These are phyloP conservation scores for Patellifolia procumbens DNA, from an alignment of 179 eudicot genomes.

Conservation along the genomic window DNA sequence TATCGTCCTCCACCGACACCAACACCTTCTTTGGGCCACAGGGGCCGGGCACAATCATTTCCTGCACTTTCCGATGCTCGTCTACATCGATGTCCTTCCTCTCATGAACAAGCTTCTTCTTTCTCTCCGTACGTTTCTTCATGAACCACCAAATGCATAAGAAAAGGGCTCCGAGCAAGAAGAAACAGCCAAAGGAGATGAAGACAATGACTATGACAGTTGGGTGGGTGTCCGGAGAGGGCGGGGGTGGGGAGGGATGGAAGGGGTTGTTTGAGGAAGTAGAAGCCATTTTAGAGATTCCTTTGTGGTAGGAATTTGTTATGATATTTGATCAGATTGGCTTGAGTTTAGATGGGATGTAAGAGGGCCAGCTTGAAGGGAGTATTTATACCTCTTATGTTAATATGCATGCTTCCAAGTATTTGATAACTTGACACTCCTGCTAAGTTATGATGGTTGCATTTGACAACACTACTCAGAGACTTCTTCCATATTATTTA, in stretches of 20 bases:
- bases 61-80: conserved; percentile 52
- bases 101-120: conserved; percentile 35
- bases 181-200: conserved; percentile 42
- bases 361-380: background rate
- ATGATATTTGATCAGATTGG: background rate
- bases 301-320: background rate
- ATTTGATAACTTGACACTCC: conserved; percentile 44
- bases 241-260: conserved; percentile 16
- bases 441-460: conserved; percentile 44
- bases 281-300: conserved; percentile 13
- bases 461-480: conserved; percentile 42
- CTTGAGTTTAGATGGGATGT: conserved; percentile 1
- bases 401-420: conserved; percentile 45
- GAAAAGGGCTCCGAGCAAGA: conserved; percentile 34
- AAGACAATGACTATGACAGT: conserved; percentile 39
- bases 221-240: conserved; percentile 28
- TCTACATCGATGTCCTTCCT: conserved; percentile 44
- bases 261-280: background rate
- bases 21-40: conserved; percentile 40
- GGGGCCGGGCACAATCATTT: conserved; percentile 43
- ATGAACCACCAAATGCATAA: conserved; percentile 48
- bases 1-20: conserved; percentile 48
- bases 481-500: background rate
- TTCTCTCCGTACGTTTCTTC: conserved; percentile 39
- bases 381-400: conserved; percentile 7